Base-by-base conservation (phyloP, 306 rosid genomes). In the Sicyos edulis region DNA sequence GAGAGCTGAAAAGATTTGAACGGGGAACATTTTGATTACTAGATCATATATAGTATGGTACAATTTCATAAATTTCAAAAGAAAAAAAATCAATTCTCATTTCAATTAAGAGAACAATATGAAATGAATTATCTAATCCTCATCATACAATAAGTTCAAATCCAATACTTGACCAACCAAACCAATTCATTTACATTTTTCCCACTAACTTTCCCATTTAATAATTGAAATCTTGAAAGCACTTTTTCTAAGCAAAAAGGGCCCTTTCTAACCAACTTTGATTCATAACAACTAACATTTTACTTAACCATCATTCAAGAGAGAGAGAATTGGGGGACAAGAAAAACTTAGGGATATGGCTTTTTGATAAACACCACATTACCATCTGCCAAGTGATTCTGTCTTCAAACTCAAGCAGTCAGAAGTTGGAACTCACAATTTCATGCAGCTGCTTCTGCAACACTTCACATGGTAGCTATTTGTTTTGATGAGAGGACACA, bases 301-400 rank as follows among this genome's bases (percentile, higher is more conserved):
- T 54, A 59, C 65, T 59, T 26, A 4, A 58, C 65, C 65, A 59
- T 59, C 49, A 61, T 61, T 61, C 68, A 61, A 3, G 7, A 10
- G 5, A 65, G 26, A 20, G 54, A 45, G 40, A 64, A 51, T 64
- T 64, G 4, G 8, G 52, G 15, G 51, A 60, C 70, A 64, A 13
- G 52, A 67, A 54, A 67, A 44, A 47, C 12, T 13, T 14, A 11
- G 72, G 19, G 42, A 67, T 22, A 67, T 56, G 56, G 56, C 72
- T 63, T 5, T 45, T n/a, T n/a, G n/a, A n/a, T n/a, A n/a, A n/a
- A n/a, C 56, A 67, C 14, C 20, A 67, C 32, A 67, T 20, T 21
- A 65, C 72, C 72, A 67, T 67, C 72, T 67, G 56, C 72, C 56
- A 67, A 67, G 72, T 67, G 42, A 49, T 24, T 47, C 56, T 47